Percentiles rank a stretch among this genome's conserved stretches.
phyloP scores from a whole-genome alignment of 2,329 filamentous ascomycete species.

The Catunica adiposa region DNA sequence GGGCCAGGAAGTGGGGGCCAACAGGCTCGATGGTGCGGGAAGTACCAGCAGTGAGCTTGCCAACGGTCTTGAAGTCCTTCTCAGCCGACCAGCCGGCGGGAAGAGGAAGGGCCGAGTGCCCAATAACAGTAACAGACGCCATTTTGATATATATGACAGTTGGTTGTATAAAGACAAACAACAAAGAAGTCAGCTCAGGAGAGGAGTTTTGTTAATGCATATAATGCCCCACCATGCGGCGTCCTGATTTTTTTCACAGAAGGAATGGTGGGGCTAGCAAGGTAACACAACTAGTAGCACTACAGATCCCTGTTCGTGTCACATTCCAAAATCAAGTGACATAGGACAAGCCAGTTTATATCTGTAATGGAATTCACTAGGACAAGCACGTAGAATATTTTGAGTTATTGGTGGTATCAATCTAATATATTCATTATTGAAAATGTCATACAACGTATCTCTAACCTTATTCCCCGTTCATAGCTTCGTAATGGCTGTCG shows the following conservation, averaged over 20 bases:
- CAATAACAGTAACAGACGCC: constrained; percentile 45
- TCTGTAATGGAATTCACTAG: too few species aligned
- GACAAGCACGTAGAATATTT: too few species aligned
- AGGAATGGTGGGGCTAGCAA: neutral
- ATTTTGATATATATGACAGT: constrained; percentile 27
- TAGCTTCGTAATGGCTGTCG: constrained; percentile 67
- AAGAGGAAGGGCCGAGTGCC: constrained; percentile 55
- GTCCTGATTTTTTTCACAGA: neutral
- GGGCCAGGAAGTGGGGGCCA: constrained; percentile 92
- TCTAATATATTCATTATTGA: neutral
- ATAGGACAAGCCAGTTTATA: too few species aligned
- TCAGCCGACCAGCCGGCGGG: constrained; percentile 70
- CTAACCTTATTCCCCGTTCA: constrained; percentile 51
- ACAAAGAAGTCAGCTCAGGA: constrained; percentile 10
- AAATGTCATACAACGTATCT: neutral
- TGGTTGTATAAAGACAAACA: constrained; percentile 15
- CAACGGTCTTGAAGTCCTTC: constrained; percentile 80
- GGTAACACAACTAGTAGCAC: too few species aligned
- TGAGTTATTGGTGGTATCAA: too few species aligned
- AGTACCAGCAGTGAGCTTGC: constrained; percentile 56
- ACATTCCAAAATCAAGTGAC: too few species aligned
- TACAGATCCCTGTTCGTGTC: too few species aligned
- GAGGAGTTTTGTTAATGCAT: neutral
- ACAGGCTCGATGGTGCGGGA: constrained; percentile 89
- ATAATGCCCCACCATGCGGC: constrained; percentile 2